A percentile compares a stretch with the other conserved stretches of the same genome.
Conservation (phyloP, 208 protist genomes). For the Trypanosoma theileri region DNA sequence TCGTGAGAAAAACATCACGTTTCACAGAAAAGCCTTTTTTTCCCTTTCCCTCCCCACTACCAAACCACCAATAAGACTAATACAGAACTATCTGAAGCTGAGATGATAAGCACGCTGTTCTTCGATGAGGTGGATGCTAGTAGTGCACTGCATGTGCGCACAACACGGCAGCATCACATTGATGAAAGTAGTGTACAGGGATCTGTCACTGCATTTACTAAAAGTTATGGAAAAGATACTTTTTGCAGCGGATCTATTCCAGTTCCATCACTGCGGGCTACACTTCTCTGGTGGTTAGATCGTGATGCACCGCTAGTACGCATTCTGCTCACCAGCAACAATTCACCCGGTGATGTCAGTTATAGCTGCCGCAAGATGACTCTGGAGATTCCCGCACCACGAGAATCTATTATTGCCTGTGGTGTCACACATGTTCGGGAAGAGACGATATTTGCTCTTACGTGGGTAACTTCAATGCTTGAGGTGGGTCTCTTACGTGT, state of each 20-base stretch:
- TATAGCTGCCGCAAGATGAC: slow-evolving; percentile 61
- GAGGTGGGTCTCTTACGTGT: slow-evolving; percentile 44
- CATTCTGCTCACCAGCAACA: slow-evolving; percentile 58
- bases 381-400: slow-evolving; percentile 51
- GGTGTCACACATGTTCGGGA: slow-evolving; percentile 54
- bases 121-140: slow-evolving; percentile 66
- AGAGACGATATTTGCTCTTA: slow-evolving; percentile 48
- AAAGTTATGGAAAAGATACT: slow-evolving; percentile 19
- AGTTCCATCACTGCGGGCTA: slow-evolving; percentile 53
- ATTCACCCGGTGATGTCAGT: slow-evolving; percentile 32
- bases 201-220: neutral
- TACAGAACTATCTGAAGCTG: too few species aligned
- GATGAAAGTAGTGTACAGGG: neutral
- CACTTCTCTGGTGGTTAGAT: slow-evolving; percentile 78
- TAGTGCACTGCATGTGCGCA: slow-evolving; percentile 50
- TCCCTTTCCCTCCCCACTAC: too few species aligned
- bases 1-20: too few species aligned
- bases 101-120: slow-evolving; percentile 71
- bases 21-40: too few species aligned
- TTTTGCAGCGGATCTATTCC: slow-evolving; percentile 51
- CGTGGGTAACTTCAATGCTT: slow-evolving; percentile 50
- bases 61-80: too few species aligned
- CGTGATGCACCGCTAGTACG: slow-evolving; percentile 46
- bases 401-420: slow-evolving; percentile 54
- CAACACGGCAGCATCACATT: slow-evolving; percentile 7